Base-by-base conservation (phyloP, 257 asterid species). In the Knoxia roxburghii region DNA sequence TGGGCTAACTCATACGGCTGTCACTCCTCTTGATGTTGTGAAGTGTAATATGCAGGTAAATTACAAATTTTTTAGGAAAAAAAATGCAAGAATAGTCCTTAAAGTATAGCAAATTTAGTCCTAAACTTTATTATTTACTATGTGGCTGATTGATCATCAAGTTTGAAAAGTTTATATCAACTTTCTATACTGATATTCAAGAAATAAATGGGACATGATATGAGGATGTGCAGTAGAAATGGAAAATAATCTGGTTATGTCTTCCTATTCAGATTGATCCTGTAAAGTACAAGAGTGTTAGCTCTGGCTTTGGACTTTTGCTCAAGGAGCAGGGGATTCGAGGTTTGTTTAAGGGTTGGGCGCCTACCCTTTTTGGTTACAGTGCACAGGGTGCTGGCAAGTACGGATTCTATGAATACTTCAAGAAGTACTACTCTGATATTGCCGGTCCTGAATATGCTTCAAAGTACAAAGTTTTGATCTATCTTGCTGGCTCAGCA, bases 41-140 rank as follows among this genome's bases (percentile, higher is more conserved):
- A 90, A 90, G 84, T 90, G 97, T 77, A 88, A 88, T 57, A 90
- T 90, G 97, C 97, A 90, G 95, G 97, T 89, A n/a, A n/a, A n/a
- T 27, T 26, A 43, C 17, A 12, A 15, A 41, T 9, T 9, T 37
- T 37, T 37, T 37, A 37, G 41, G n/a, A n/a, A n/a, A n/a, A n/a
- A n/a, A n/a, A n/a, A n/a, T n/a, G n/a, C n/a, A n/a, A n/a, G n/a
- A n/a, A n/a, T n/a, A n/a, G n/a, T n/a, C 41, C 41, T 37, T 37
- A 4, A 37, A 3, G 4, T 37, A 9, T 37, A n/a, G 41, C 41
- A 37, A 37, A 9, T 37, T 37, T 37, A 37, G 9, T n/a, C n/a
- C n/a, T n/a, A n/a, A n/a, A n/a, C n/a, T n/a, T n/a, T n/a, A n/a
- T n/a, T n/a, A n/a, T n/a, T n/a, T n/a, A n/a, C n/a, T n/a, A n/a